Evolutionary conservation across 148 eudicot genomes (phyloP), one percentile per base, ranked within the genome.

Genomic region (Fagopyrum homotropicum): DNA sequence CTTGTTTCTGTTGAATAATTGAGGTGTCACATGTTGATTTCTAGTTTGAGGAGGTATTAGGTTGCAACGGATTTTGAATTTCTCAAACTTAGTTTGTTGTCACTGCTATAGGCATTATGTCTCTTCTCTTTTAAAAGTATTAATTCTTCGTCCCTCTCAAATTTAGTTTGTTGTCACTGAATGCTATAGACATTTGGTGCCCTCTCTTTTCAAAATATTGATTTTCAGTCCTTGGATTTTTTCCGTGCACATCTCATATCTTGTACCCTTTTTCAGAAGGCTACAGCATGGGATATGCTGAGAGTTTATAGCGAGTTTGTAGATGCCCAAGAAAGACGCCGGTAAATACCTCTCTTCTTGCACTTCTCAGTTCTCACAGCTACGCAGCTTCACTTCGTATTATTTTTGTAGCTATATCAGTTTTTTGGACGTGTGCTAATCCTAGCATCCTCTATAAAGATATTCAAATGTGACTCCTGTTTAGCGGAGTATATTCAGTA

Each of bases 221-320:
- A 35, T 35, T 35, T 49, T 6, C 69, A 63, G 50, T 45, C 50
- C 49, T 45, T 9, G 11, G 43, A 43, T 9, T 11, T 44, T 70
- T n/a, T 5, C 26, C n/a, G n/a, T 70, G 50, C 66, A 73, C 17
- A 49, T 46, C 69, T 40, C 47, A 7, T 59, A 11, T 11, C 26
- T 16, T 61, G 51, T 29, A 7, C 19, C 29, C 19, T 30, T 76
- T 82, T 84, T 51, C 84, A 95, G 99, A 90, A 86, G 82, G 97
- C 98, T 79, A 79, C 84, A 89, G 99, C 99, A 40, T 92, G 99
- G 99, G 92, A 95, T 79, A 95, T 95, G 99, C 85, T 86, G 75
- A 88, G 80, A 81, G 89, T 92, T 60, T 95, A 95, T 79, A 81
- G 84, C 80, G 77, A 85, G 72, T 95, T 92, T 61, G 72, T 90